These are phyloP conservation scores for Fistulifera pelliculosa DNA, from an alignment of 108 stramenopile genomes.

Conservation along the genomic window DNA sequence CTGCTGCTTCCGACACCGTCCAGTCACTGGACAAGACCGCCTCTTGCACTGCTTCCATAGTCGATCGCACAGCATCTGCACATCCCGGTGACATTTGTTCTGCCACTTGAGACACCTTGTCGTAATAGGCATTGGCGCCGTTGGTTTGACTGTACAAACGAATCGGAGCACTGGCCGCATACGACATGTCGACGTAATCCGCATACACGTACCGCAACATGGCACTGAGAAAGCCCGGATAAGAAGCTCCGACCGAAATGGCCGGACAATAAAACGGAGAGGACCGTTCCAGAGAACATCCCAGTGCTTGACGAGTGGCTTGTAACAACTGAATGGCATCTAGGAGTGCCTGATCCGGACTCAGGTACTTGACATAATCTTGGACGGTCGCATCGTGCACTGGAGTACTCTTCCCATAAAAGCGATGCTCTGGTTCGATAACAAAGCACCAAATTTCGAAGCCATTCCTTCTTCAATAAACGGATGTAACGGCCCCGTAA, in stretches of 20 bases:
- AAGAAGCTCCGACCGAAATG: conserved; percentile 64
- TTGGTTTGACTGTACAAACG: conserved; percentile 66
- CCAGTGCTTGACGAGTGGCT: conserved; percentile 18
- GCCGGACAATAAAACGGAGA: conserved; percentile 64
- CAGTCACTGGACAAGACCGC: conserved; percentile 3
- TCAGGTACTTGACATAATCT: conserved; percentile 12
- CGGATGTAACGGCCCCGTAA: conserved; percentile 24
- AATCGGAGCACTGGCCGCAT: conserved; percentile 61
- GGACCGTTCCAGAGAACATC: conserved; percentile 30
- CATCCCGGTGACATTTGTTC: conserved; percentile 49
- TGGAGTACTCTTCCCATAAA: conserved; percentile 44
- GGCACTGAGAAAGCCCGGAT: conserved; percentile 66
- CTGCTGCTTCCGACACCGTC: conserved; percentile 15
- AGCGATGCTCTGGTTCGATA: conserved; percentile 48
- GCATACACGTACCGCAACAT: conserved; percentile 58
- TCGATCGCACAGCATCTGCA: conserved; percentile 27
- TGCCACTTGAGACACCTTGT: conserved; percentile 48
- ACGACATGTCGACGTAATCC: conserved; percentile 55
- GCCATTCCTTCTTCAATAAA: conserved; percentile 29
- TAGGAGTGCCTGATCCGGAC: conserved; percentile 40
- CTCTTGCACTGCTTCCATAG: conserved; percentile 24
- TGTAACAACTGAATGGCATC: conserved; percentile 15
- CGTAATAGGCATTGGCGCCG: conserved; percentile 45
- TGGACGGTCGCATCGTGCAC: conserved; percentile 2
- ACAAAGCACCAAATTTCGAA: conserved; percentile 42